Evolutionary conservation across 352 stramenopile genomes (phyloP), one percentile per base, ranked within the genome.

Genomic region (Pythium periplocum): DNA sequence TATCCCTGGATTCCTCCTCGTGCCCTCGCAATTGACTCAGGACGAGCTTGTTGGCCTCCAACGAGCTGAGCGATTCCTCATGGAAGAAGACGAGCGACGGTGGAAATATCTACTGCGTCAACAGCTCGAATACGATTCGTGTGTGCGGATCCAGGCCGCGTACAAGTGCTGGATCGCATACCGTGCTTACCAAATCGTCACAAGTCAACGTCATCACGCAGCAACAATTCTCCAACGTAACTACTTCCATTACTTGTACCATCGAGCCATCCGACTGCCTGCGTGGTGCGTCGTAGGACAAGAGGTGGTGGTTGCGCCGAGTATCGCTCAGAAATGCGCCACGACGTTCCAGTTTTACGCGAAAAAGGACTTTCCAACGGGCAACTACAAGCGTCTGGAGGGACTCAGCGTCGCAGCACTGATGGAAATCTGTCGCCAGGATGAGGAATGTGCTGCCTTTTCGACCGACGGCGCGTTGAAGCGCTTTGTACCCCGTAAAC

Each of bases 321-420:
- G 70, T 30, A 55, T 88, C 26, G 78, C 79, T n/a, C 66, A 71
- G 33, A 83, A 78, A 32, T 77, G 71, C 30, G 79, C 78, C 1
- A 78, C 87, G 37, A 71, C 65, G 11, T 93, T 93, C 60, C 75
- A 87, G 51, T 93, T 93, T 61, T 90, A 90, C 52, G 53, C 64
- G 2, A 71, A 68, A 31, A 90, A 81, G 50, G 82, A 93, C 49
- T 90, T 93, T 35, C 66, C 76, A 2, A 62, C 71, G 8, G 83
- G 80, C 2, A 93, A 90, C 41, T 87, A 80, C 64, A 64, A 64
- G 11, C 66, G 70, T 5, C 48, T 90, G 26, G 59, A 70, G 17
- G 63, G 50, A 31, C 45, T 60, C 10, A 69, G 50, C 4, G n/a
- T 86, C 2, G 8, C 38, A 0, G 56, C 75, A 49, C 67, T 93